A percentile compares a stretch with the other conserved stretches of the same genome.
These are phyloP conservation scores for Pseudevernia furfuracea DNA, from an alignment of 495 filamentous ascomycete species.

Conservation along the genomic window DNA sequence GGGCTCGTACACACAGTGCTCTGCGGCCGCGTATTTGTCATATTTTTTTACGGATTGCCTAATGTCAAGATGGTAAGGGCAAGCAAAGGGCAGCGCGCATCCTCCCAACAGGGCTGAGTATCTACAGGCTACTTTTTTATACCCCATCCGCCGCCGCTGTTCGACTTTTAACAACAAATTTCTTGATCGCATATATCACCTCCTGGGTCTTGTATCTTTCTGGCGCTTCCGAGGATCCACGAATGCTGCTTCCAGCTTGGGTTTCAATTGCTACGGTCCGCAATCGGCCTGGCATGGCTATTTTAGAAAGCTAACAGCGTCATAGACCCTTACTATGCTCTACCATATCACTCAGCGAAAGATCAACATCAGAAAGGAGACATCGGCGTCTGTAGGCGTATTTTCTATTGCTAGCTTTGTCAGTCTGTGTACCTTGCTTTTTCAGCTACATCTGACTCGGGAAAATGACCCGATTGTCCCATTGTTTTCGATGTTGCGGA, in stretches of 20 bases:
- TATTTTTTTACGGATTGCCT: conserved; percentile 89
- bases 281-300: conserved; percentile 8
- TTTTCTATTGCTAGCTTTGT: conserved; percentile 70
- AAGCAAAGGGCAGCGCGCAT: background rate
- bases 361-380: conserved; percentile 75
- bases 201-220: conserved; percentile 72
- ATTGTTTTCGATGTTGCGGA: conserved; percentile 46
- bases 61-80: conserved; percentile 76
- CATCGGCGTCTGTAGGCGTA: conserved; percentile 64
- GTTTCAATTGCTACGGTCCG: conserved; percentile 72
- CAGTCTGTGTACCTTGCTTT: conserved; percentile 61
- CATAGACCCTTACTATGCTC: conserved; percentile 62
- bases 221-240: conserved; percentile 65
- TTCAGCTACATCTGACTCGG: conserved; percentile 60
- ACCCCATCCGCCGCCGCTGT: conserved; percentile 78
- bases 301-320: conserved; percentile 2
- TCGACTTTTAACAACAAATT: conserved; percentile 70
- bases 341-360: conserved; percentile 79
- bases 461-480: conserved; percentile 58
- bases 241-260: conserved; percentile 77
- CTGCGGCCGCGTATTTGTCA: conserved; percentile 73
- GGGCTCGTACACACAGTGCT: conserved; percentile 49
- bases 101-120: background rate
- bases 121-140: conserved; percentile 70
- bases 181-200: conserved; percentile 72